Percentiles rank a stretch among this genome's conserved stretches.
phyloP scores from a whole-genome alignment of 257 asterid species.

The Ajuga chamaepitys region DNA sequence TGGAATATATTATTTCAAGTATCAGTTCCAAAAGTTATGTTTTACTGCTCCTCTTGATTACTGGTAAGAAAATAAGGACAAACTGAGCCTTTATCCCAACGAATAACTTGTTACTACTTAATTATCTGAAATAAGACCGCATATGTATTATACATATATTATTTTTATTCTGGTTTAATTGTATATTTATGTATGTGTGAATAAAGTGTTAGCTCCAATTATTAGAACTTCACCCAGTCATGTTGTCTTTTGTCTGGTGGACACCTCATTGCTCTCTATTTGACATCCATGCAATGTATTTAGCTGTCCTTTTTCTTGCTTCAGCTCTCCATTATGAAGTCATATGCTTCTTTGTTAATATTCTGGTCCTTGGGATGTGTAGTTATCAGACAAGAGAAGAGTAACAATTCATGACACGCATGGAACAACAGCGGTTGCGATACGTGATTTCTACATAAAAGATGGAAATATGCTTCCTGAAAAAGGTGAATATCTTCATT shows the following conservation, averaged over 20 bases:
- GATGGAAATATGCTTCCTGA: slow-evolving; percentile 40
- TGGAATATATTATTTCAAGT: neutral
- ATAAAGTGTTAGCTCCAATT: neutral
- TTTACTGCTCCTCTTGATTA: neutral
- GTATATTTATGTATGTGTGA: too few relatives aligned
- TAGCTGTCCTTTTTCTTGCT: neutral
- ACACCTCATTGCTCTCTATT: neutral
- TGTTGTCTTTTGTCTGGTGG: neutral
- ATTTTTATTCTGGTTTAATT: too few relatives aligned
- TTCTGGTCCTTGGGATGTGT: slow-evolving; percentile 16
- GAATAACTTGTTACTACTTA: neutral
- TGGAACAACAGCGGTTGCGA: slow-evolving; percentile 43
- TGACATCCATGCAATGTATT: neutral
- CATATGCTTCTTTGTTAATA: neutral
- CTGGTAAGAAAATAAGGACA: neutral
- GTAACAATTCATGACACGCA: slow-evolving; percentile 29
- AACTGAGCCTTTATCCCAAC: neutral
- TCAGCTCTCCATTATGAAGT: neutral
- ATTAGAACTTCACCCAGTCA: neutral
- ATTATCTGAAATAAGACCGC: neutral
- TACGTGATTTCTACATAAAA: slow-evolving; percentile 39
- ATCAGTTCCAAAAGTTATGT: neutral
- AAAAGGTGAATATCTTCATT: slow-evolving; percentile 33
- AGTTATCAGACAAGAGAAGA: slow-evolving; percentile 47
- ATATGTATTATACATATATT: too few relatives aligned